Percentiles rank a stretch among this genome's conserved stretches.
phyloP scores from a whole-genome alignment of 179 eudicot genomes.

The Drosera spatulata region DNA sequence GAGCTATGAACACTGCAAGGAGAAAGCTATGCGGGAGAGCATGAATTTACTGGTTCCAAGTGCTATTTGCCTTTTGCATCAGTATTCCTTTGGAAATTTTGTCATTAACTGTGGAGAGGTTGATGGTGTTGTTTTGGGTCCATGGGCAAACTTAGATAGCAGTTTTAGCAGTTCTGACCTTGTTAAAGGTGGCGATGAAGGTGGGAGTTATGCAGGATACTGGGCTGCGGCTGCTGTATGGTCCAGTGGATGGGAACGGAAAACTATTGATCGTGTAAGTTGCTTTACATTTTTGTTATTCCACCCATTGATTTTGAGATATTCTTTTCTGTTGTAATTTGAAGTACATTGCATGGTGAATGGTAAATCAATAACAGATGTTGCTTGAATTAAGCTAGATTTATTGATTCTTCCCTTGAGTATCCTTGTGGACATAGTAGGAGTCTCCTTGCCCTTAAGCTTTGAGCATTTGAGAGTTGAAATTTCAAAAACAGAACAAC shows the following conservation, averaged over 20 bases:
- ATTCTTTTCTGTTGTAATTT: neutral
- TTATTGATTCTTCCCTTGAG: neutral
- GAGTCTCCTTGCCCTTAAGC: no score
- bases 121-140: conserved; percentile 86
- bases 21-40: conserved; percentile 22
- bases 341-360: neutral
- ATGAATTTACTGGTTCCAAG: conserved; percentile 25
- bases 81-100: conserved; percentile 25
- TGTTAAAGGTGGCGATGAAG: conserved; percentile 27
- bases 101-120: conserved; percentile 67
- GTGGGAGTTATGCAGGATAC: conserved; percentile 51
- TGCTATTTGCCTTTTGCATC: conserved; percentile 28
- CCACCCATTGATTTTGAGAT: neutral
- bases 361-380: neutral
- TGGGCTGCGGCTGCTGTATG: conserved; percentile 97
- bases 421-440: no score
- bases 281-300: neutral
- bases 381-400: neutral
- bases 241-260: conserved; percentile 93
- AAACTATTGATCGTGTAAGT: conserved; percentile 88
- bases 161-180: conserved; percentile 23
- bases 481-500: no score
- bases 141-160: conserved; percentile 53
- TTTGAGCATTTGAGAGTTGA: no score
- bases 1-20: conserved; percentile 35